Base-by-base conservation (phyloP, 805 yeast species). In the Metschnikowia drakensbergensis region DNA sequence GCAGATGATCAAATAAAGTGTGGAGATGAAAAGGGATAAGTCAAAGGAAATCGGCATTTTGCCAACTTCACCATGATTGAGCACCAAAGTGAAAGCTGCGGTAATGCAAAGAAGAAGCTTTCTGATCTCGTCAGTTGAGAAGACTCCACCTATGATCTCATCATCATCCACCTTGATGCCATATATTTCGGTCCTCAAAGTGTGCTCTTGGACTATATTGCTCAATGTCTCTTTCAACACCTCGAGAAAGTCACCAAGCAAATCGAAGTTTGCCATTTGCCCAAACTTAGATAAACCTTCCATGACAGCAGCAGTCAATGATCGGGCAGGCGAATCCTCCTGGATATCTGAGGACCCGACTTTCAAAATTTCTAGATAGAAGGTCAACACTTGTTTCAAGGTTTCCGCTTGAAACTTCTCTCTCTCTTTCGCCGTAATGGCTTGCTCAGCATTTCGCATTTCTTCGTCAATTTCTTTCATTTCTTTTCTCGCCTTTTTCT, bases 211-310 rank as follows among this genome's bases (percentile, higher is more conserved):
- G n/a, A 73, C 58, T 17, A 72, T 74, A 48, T 79, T 87, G 9
- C 60, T 58, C 64, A 89, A 80, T 25, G 91, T 79, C 65, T 94
- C 98, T 56, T 91, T 77, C 65, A 94, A 75, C 6, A 91, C 96
- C 62, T 86, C 95, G 45, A 94, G 73, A 67, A 94, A 83, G 64
- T 94, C 99, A 26, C 98, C 98, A 57, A 94, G 77, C 39, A 94
- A 73, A 55, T 94, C 98, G 49, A 92, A 82, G 62, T 94, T 94
- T 25, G 95, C 90, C 83, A 91, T 83, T 59, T 86, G 94, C 2
- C 98, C 96, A 62, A 84, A 90, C 61, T 82, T 81, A 1, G 97
- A 87, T 48, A 94, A 69, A 3, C 98, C 98, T 69, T 94, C 98
- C 47, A 94, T 72, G 0, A 92, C 95, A 0, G 92, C 77, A 6